A percentile compares a stretch with the other conserved stretches of the same genome.
Conservation (phyloP, 2,329 filamentous ascomycete species). For the Hymenoscyphus linearis region DNA sequence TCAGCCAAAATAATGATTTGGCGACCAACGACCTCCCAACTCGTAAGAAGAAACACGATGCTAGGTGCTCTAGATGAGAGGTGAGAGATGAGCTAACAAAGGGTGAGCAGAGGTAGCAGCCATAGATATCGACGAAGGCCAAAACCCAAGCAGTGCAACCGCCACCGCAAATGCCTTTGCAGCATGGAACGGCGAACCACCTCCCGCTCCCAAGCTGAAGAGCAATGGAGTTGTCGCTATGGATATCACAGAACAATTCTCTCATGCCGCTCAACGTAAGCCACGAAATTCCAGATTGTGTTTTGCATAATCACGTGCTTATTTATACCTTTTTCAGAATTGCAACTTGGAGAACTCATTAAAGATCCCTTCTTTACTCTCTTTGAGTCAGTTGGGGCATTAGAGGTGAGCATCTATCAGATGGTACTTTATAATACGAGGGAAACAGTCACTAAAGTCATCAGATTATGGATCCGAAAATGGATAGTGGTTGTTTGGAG, state of each 20-base stretch:
- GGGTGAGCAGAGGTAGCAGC: constrained; percentile 22
- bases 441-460: not conserved
- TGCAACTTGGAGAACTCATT: constrained; percentile 75
- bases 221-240: constrained; percentile 47
- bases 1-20: not conserved
- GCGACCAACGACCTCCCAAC: not conserved
- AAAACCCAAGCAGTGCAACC: constrained; percentile 12
- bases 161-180: constrained; percentile 16
- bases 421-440: not conserved
- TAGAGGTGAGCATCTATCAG: constrained; percentile 52
- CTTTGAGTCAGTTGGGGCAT: constrained; percentile 85
- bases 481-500: constrained; percentile 87
- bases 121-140: constrained; percentile 26
- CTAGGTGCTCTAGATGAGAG: constrained; percentile 14
- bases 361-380: constrained; percentile 94
- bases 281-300: constrained; percentile 1
- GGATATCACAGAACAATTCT: constrained; percentile 55
- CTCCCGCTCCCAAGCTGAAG: constrained; percentile 29
- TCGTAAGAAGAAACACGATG: not conserved
- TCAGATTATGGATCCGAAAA: constrained; percentile 98
- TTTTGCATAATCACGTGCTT: constrained; percentile 22
- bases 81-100: constrained; percentile 17
- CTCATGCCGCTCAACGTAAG: constrained; percentile 48
- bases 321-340: constrained; percentile 43
- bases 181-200: constrained; percentile 25